Base-by-base conservation (phyloP, 306 rosid species). In the Geum urbanum region DNA sequence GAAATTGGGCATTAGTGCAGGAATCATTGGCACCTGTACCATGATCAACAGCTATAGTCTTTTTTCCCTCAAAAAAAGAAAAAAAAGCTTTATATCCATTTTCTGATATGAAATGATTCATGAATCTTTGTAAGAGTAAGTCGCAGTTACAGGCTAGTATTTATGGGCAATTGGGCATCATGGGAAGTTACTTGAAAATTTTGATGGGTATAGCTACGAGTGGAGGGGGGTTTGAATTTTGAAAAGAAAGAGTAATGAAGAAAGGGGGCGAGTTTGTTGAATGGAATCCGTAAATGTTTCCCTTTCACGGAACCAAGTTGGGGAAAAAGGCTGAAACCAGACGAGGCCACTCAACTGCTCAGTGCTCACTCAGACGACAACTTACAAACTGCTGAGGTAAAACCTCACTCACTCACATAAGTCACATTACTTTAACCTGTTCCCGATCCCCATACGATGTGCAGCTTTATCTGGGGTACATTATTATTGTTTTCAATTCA, bases 221-320 rank as follows among this genome's bases (percentile, higher is more conserved):
- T 19, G 37, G 9, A 8, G 59, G 9, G 9, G 59, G 35, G 37
- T 22, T 54, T 9, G 13, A 12, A 20, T 54, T 54, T 3, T 54
- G 59, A 20, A 9, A 9, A 20, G 22, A 32, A 5, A 9, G 5
- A 9, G 7, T 32, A 10, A 57, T 27, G 41, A 24, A 57, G 40
- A 57, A 57, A 12, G n/a, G 18, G 46, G 13, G 62, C 18, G 41
- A 57, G 53, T 69, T 53, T 40, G 24, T 55, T 53, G 73, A 69
- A 40, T 14, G 24, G 52, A 43, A 41, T 69, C 43, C 13, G 62
- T 12, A 56, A 40, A 69, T 54, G 63, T 41, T 69, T 54, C 52
- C 22, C n/a, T 41, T 41, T 54, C 63, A 54, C 72, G 19, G 47
- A 51, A 67, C 61, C 61, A 39, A 18, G 72, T 18, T 12, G 37